Evolutionary conservation across 495 filamentous ascomycete species (phyloP), one percentile per base, ranked within the genome.

Genomic region (Neurospora pannonica): DNA sequence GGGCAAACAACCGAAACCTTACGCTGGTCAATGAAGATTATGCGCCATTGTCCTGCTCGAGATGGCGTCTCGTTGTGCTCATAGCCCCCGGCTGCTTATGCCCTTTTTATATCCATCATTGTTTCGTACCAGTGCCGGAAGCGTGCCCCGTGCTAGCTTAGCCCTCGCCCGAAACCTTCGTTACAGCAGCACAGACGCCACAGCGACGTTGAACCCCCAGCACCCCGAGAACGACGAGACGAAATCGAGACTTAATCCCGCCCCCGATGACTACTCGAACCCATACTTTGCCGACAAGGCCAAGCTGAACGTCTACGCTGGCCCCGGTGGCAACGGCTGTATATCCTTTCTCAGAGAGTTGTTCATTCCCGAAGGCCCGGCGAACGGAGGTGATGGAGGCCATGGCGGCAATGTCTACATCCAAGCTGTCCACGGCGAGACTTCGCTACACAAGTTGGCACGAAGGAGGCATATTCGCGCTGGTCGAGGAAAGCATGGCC

Each of bases 361-460:
- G 74, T 98, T 89, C 81, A 86, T 97, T 31, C 87, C 90, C 69
- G 88, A 94, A 72, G 96, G 96, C 0, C 95, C 95, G n/a, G 86
- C 96, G n/a, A 98, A 98, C 82, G 97, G 96, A 70, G 96, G 96
- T 70, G 94, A 98, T 81, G 96, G 96, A 38, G 96, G 96, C 17
- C 92, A 88, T 71, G 96, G 96, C 67, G 96, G 96, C 24, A 95
- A 91, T 77, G 85, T 99, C 75, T 98, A 96, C 84, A 96, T 99
- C 72, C 97, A 98, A 81, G 95, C 96, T 5, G 90, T 97, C 10
- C 90, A 91, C 54, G 94, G 94, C 73, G 90, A 98, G 80, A 97
- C 93, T 1, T 96, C 93, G 74, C 83, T 99, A 71, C 94, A 98
- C 82, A 99, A 98, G 82, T 87, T 99, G 17, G 92, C 92, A 11